Conservation (phyloP, 441 rosid genomes). For the Biscutella auriculata region DNA sequence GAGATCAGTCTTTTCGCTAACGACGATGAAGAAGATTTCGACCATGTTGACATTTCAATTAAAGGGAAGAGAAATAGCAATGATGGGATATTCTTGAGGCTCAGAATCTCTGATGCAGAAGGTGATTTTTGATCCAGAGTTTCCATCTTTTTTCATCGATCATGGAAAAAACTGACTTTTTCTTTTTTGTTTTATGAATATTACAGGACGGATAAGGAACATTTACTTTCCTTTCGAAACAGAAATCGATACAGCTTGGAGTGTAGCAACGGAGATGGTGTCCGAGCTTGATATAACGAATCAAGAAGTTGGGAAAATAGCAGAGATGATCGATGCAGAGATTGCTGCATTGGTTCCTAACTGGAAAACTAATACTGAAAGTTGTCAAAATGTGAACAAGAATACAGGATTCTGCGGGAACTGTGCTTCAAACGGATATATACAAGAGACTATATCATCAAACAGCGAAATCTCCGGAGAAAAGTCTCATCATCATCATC, state of each 20-base stretch:
- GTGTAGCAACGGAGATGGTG: slow-evolving; percentile 89
- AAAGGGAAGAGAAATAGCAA: slow-evolving; percentile 44
- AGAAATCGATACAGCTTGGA: slow-evolving; percentile 58
- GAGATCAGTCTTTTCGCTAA: slow-evolving; percentile 41
- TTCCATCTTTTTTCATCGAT: neutral
- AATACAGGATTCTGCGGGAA: slow-evolving; percentile 29
- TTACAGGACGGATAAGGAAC: slow-evolving; percentile 68
- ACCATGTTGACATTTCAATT: slow-evolving; percentile 38
- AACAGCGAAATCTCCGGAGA: slow-evolving; percentile 25
- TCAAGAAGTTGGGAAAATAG: slow-evolving; percentile 70
- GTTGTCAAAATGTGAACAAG: slow-evolving; percentile 4
- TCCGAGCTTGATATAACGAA: slow-evolving; percentile 66
- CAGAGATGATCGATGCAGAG: slow-evolving; percentile 86
- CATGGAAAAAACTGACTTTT: too few species aligned
- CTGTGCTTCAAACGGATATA: slow-evolving; percentile 35
- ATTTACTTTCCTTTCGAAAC: slow-evolving; percentile 83
- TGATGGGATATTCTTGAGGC: slow-evolving; percentile 47
- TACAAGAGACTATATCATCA: slow-evolving; percentile 36
- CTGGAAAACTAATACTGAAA: slow-evolving; percentile 41
- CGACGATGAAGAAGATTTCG: slow-evolving; percentile 27
- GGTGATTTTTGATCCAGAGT: slow-evolving; percentile 22
- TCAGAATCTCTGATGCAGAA: slow-evolving; percentile 55
- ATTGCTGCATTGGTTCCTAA: slow-evolving; percentile 58
- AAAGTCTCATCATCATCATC: slow-evolving; percentile 16
- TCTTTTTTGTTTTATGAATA: too few species aligned